Evolutionary conservation across 257 asterid species (phyloP).

Genomic region (Ballota nigra): DNA sequence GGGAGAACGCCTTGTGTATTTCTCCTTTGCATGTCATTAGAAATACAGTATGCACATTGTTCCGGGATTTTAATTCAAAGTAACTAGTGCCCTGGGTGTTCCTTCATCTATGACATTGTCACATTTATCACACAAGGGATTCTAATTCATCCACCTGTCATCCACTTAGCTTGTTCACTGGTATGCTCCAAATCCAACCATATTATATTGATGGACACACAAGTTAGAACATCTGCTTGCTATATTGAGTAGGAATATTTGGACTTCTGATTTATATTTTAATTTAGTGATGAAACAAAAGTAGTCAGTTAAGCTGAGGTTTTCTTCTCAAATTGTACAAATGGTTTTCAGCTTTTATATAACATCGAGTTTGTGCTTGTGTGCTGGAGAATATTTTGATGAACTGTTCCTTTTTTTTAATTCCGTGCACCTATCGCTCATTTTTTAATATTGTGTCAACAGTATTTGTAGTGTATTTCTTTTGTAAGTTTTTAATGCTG

Average conservation of each 20-base stretch:
- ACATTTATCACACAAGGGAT: not conserved
- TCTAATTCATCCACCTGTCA: not conserved
- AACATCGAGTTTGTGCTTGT: constrained; percentile 10
- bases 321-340: constrained; percentile 1
- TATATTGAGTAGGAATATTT: not conserved
- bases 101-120: not conserved
- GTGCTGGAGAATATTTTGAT: constrained; percentile 1
- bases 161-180: not conserved
- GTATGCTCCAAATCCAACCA: not conserved
- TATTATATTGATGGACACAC: not conserved
- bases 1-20: not conserved
- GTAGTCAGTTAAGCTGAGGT: constrained; percentile 5
- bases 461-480: not conserved
- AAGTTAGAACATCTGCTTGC: constrained; percentile 14
- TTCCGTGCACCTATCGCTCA: not conserved
- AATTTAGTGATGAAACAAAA: not conserved
- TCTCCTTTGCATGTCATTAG: constrained; percentile 7
- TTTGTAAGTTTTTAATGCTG: not conserved
- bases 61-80: not conserved
- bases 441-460: not conserved
- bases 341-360: constrained; percentile 12
- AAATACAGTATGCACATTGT: not conserved
- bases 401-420: not conserved
- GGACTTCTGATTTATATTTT: constrained; percentile 9
- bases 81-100: not conserved